Evolutionary conservation across 805 yeast genomes (phyloP).

Genomic region (Candida ponderosae): DNA sequence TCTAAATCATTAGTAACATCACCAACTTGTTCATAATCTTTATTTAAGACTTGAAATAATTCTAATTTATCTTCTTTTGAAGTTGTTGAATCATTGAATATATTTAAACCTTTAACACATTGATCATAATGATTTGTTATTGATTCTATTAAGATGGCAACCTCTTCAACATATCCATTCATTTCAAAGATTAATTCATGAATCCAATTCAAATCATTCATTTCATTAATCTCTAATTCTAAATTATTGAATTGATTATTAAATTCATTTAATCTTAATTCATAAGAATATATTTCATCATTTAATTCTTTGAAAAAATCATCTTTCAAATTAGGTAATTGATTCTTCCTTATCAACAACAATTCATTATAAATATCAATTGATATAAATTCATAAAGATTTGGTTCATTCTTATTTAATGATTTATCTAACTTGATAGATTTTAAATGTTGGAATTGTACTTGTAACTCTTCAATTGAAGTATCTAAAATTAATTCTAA

Average conservation of each 20-base stretch:
- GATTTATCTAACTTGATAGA: constrained; percentile 27
- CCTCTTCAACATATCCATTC: constrained; percentile 50
- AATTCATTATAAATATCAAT: constrained; percentile 24
- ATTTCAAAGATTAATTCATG: constrained; percentile 29
- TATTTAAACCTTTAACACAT: constrained; percentile 42
- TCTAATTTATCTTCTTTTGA: constrained; percentile 26
- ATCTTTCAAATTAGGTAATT: constrained; percentile 10
- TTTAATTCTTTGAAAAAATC: constrained; percentile 14
- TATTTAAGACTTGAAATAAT: constrained; percentile 37
- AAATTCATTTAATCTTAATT: constrained; percentile 1
- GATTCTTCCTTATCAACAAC: constrained; percentile 19
- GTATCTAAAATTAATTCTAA: constrained; percentile 15
- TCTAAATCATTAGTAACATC: constrained; percentile 43
- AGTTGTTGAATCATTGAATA: constrained; percentile 19
- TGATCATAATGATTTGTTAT: constrained; percentile 81
- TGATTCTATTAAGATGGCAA: constrained; percentile 62
- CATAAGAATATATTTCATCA: constrained; percentile 2
- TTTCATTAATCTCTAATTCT: constrained; percentile 34
- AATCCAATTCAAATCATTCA: constrained; percentile 9
- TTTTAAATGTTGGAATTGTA: constrained; percentile 26
- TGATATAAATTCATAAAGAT: constrained; percentile 42
- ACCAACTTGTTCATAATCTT: constrained; percentile 50
- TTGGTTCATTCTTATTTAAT: constrained; percentile 14
- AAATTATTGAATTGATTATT: constrained; percentile 7
- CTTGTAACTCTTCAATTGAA: constrained; percentile 26